These are phyloP conservation scores for Selaginella moellendorffii DNA, from an alignment of 75 land plant species.

Conservation along the genomic window DNA sequence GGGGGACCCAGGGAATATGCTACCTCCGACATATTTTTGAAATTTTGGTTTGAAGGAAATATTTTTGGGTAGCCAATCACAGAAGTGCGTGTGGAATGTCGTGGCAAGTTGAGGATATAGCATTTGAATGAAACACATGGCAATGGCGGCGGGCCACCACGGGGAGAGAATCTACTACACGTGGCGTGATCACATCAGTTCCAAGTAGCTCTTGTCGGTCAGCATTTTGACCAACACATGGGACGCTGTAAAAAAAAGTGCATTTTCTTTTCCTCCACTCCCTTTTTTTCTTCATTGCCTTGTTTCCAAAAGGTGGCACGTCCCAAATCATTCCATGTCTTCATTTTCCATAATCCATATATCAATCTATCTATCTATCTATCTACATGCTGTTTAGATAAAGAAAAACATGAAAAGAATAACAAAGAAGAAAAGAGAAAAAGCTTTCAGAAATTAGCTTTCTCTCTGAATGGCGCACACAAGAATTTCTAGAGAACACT, in stretches of 20 bases:
- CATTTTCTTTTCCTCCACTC: neutral
- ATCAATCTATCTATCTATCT: too few relatives aligned
- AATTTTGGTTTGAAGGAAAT: neutral
- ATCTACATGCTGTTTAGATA: too few relatives aligned
- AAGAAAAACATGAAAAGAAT: too few relatives aligned
- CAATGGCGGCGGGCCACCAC: too few relatives aligned
- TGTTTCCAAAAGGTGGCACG: neutral
- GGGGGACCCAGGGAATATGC: neutral
- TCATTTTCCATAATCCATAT: too few relatives aligned
- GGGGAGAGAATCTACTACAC: neutral
- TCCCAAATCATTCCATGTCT: too few relatives aligned
- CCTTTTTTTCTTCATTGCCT: too few relatives aligned
- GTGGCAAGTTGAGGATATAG: neutral
- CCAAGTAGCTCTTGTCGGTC: neutral
- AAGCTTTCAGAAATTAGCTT: too few relatives aligned
- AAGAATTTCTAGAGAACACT: too few relatives aligned
- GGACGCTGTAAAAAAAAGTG: neutral
- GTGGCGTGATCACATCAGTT: neutral
- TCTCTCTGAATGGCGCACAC: too few relatives aligned
- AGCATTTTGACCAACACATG: neutral
- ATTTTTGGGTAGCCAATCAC: neutral
- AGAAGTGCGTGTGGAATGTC: neutral
- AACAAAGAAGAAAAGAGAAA: too few relatives aligned
- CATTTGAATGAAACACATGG: neutral
- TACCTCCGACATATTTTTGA: too few relatives aligned